These are phyloP conservation scores for Solanum gandarillasii DNA, from an alignment of 257 asterid genomes.

Conservation along the genomic window DNA sequence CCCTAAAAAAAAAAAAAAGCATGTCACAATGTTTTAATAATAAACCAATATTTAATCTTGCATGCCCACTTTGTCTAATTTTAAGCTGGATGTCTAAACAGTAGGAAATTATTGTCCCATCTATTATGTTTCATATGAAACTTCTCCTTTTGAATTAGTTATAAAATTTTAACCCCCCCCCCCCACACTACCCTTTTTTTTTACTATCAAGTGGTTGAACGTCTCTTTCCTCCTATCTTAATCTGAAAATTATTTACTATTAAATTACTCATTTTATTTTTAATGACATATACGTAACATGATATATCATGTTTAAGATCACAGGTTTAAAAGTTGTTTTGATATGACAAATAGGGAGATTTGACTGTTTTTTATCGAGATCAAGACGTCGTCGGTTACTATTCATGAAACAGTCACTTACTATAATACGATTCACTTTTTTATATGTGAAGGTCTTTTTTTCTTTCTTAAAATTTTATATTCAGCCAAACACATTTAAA, in stretches of 20 bases:
- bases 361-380: neutral
- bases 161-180: too few relatives aligned
- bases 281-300: neutral
- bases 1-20: neutral
- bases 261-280: neutral
- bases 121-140: neutral
- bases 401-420: neutral
- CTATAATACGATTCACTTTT: neutral
- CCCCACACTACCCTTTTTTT: fast-evolving
- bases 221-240: neutral
- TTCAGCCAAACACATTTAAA: neutral
- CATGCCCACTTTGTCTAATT: neutral
- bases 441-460: neutral
- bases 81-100: neutral
- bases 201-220: neutral
- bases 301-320: neutral
- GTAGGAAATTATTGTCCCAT: neutral
- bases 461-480: neutral
- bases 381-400: neutral
- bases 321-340: neutral
- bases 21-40: neutral
- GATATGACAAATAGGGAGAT: neutral
- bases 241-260: neutral
- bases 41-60: neutral
- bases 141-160: neutral